A percentile compares a stretch with the other conserved stretches of the same genome.
These are phyloP conservation scores for Fusarium continuum DNA, from an alignment of 2,329 filamentous ascomycete genomes.

Conservation along the genomic window DNA sequence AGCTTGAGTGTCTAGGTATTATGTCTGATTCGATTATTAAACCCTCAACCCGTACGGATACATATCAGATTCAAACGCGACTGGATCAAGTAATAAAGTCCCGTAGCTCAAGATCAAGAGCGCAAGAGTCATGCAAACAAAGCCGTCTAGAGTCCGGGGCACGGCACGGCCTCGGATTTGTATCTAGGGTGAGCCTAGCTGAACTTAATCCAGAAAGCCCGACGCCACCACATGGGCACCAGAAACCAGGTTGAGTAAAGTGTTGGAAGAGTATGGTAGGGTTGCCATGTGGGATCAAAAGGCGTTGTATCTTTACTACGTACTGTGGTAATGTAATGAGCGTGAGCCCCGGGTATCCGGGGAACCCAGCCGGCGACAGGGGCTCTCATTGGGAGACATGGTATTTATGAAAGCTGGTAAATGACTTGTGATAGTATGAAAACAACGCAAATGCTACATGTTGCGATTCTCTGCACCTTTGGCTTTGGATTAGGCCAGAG, in stretches of 20 bases:
- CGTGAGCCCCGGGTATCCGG: slow-evolving; percentile 21
- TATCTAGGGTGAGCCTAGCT: slow-evolving; percentile 36
- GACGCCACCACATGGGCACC: slow-evolving; percentile 36
- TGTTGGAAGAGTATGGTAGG: slow-evolving; percentile 3
- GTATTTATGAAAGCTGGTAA: slow-evolving; percentile 26
- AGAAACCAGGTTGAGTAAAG: slow-evolving; percentile 8
- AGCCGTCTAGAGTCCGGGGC: slow-evolving; percentile 23
- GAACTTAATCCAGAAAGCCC: slow-evolving; percentile 34
- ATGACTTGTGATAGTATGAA: slow-evolving; percentile 22
- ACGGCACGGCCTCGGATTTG: slow-evolving; percentile 26
- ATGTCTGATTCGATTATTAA: background rate
- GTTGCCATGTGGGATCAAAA: slow-evolving; percentile 30
- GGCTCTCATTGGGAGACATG: slow-evolving; percentile 21
- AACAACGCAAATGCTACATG: slow-evolving; percentile 15
- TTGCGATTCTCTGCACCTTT: no score
- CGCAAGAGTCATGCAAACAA: slow-evolving; percentile 34
- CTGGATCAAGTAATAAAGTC: background rate
- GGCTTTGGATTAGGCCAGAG: no score
- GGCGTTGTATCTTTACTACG: slow-evolving; percentile 9
- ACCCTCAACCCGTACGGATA: background rate
- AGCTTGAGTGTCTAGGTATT: background rate
- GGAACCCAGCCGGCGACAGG: slow-evolving; percentile 33
- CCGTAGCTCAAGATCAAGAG: slow-evolving; percentile 1
- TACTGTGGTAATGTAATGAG: slow-evolving; percentile 24
- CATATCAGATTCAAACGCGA: background rate